A percentile compares a stretch with the other conserved stretches of the same genome.
phyloP scores from a whole-genome alignment of 2,329 filamentous ascomycete genomes.

The Sarocladium oryzae region DNA sequence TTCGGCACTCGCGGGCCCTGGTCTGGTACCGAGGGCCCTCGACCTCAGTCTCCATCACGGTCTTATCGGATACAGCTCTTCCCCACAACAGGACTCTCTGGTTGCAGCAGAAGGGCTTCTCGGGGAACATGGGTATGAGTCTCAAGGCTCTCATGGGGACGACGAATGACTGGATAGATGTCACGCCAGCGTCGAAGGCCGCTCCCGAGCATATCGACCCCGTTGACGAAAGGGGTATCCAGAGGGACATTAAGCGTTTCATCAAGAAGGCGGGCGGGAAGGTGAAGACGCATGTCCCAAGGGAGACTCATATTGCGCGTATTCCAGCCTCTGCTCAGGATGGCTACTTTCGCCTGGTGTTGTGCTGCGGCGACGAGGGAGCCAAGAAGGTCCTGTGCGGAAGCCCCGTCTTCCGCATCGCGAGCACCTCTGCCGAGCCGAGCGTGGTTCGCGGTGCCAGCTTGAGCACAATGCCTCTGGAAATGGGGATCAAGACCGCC shows the following conservation, averaged over 20 bases:
- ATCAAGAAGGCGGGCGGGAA: conserved; percentile 45
- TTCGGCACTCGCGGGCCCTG: conserved; percentile 58
- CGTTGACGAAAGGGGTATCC: conserved; percentile 58
- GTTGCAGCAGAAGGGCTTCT: conserved; percentile 63
- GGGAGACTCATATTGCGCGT: conserved; percentile 59
- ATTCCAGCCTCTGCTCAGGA: conserved; percentile 58
- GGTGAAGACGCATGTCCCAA: conserved; percentile 41
- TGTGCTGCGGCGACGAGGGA: conserved; percentile 41
- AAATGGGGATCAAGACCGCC: conserved; percentile 54
- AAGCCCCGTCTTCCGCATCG: conserved; percentile 62
- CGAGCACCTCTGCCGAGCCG: conserved; percentile 56
- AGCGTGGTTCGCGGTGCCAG: conserved; percentile 60
- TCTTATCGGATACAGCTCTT: conserved; percentile 53
- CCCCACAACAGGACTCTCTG: conserved; percentile 54
- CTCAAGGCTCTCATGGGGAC: conserved; percentile 56
- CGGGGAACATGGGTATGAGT: conserved; percentile 62
- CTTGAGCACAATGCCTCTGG: conserved; percentile 56
- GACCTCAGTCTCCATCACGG: conserved; percentile 57
- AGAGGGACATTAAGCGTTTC: conserved; percentile 61
- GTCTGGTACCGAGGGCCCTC: conserved; percentile 60
- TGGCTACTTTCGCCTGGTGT: conserved; percentile 62
- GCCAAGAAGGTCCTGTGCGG: conserved; percentile 52
- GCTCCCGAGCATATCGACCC: conserved; percentile 41
- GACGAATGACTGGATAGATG: conserved; percentile 57
- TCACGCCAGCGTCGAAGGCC: conserved; percentile 51